phyloP scores from a whole-genome alignment of 2,329 filamentous ascomycete genomes.

The Chaetomium sp. region DNA sequence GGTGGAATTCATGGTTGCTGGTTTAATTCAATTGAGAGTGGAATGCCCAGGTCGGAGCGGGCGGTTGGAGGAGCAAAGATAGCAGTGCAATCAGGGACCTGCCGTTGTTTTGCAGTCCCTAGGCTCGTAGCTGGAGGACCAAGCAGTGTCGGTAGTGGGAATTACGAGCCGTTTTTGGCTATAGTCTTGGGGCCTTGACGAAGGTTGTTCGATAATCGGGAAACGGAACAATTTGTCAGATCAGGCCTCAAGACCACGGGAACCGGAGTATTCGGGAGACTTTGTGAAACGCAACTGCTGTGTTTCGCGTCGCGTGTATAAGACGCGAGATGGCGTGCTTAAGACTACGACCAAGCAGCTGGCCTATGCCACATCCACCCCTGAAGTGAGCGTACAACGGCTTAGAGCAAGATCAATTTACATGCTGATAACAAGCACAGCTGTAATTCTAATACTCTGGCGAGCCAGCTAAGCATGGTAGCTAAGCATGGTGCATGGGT shows the following conservation, averaged over 20 bases:
- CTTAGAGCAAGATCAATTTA: no score
- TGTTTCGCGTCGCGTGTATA: conserved; percentile 9
- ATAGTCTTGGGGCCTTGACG: not conserved
- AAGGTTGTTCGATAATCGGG: not conserved
- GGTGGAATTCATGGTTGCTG: conserved; percentile 23
- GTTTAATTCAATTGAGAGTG: not conserved
- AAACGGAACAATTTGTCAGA: not conserved
- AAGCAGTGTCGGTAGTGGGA: not conserved
- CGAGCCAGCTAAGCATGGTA: no score
- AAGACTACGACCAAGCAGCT: conserved; percentile 1
- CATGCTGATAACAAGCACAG: no score
- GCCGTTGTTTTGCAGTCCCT: no score
- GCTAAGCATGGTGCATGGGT: not conserved
- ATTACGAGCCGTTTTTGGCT: no score
- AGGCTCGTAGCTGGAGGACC: not conserved
- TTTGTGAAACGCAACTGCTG: not conserved
- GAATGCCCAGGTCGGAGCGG: no score
- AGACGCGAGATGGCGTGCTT: conserved; percentile 17
- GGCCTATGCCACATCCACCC: not conserved
- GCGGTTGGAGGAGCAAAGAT: not conserved
- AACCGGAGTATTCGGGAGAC: not conserved
- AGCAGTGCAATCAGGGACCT: not conserved
- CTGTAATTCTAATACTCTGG: no score
- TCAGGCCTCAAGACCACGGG: not conserved
- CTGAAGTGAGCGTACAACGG: not conserved